Conservation (phyloP, 169 alveolate genomes). For the Babesia ovata region DNA sequence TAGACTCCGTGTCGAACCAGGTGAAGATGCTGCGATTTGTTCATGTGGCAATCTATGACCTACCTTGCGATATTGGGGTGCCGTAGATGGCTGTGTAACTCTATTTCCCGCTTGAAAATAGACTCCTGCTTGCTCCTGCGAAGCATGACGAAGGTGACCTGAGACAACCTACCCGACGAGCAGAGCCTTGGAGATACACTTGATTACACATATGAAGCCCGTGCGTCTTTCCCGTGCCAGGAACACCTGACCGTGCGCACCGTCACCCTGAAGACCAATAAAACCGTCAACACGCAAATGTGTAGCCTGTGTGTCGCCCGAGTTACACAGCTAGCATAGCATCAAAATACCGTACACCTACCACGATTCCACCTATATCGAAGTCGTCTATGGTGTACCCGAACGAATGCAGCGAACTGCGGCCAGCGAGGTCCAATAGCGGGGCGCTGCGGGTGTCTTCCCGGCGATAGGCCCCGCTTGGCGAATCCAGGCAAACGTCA, state of each 20-base stretch:
- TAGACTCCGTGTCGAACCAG: slow-evolving; percentile 82
- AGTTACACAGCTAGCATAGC: neutral
- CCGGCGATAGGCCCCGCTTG: neutral
- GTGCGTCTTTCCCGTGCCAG: slow-evolving; percentile 85
- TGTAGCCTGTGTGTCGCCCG: too few relatives aligned
- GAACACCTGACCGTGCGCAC: slow-evolving; percentile 89
- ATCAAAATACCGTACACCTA: slow-evolving; percentile 16
- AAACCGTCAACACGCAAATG: neutral
- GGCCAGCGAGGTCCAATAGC: slow-evolving; percentile 70
- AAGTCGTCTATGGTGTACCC: slow-evolving; percentile 76
- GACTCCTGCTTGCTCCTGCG: slow-evolving; percentile 80
- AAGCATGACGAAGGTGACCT: neutral
- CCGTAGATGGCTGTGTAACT: slow-evolving; percentile 85
- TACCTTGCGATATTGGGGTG: slow-evolving; percentile 86
- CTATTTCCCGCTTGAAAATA: slow-evolving; percentile 84
- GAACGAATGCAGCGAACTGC: slow-evolving; percentile 73
- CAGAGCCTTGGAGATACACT: slow-evolving; percentile 80
- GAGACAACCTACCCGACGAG: slow-evolving; percentile 59
- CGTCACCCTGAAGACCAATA: slow-evolving; percentile 78
- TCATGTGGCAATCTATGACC: neutral
- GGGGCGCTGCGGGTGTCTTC: slow-evolving; percentile 20
- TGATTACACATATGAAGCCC: slow-evolving; percentile 86
- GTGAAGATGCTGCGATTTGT: slow-evolving; percentile 72
- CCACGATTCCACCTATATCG: slow-evolving; percentile 79
- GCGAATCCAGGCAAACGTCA: slow-evolving; percentile 8